Evolutionary conservation across 176 grass and related monocot genomes (phyloP).

Genomic region (Musa itinerans): DNA sequence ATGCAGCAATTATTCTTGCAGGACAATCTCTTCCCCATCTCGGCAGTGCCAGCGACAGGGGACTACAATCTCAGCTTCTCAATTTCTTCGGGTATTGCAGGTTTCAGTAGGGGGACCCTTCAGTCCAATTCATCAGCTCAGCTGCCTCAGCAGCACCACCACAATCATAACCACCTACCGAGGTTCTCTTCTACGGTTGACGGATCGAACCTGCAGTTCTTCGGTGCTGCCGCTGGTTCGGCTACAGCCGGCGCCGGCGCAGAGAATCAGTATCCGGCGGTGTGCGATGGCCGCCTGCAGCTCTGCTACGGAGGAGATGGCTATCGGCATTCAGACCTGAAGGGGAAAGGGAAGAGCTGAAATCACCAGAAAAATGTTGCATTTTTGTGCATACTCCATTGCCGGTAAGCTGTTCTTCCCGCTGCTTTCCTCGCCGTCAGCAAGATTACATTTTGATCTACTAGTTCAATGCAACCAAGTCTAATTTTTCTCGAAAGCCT

Average conservation of each 20-base stretch:
- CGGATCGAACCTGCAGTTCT: slow-evolving; percentile 22
- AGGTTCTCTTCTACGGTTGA: slow-evolving; percentile 26
- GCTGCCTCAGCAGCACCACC: slow-evolving; percentile 24
- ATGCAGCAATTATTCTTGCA: slow-evolving; percentile 30
- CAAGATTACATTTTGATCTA: neutral
- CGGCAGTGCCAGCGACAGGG: slow-evolving; percentile 13
- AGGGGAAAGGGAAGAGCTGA: slow-evolving; percentile 25
- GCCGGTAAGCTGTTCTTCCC: neutral
- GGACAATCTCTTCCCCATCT: slow-evolving; percentile 17
- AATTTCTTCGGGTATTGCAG: slow-evolving; percentile 20
- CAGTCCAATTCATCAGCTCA: slow-evolving; percentile 31
- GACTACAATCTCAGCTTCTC: slow-evolving; percentile 25
- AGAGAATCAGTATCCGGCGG: slow-evolving; percentile 12
- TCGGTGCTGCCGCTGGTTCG: slow-evolving; percentile 5
- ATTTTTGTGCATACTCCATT: neutral
- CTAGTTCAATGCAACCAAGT: neutral
- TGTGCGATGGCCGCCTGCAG: slow-evolving; percentile 23
- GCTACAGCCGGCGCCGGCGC: neutral
- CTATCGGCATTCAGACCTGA: slow-evolving; percentile 20
- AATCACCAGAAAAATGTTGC: neutral
- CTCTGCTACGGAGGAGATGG: slow-evolving; percentile 22
- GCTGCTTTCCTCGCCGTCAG: neutral
- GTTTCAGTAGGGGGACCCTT: slow-evolving; percentile 33
- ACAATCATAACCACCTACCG: slow-evolving; percentile 17
- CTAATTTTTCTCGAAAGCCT: neutral